These are phyloP conservation scores for Neocatenulostroma microsporum DNA, from an alignment of 2,329 filamentous ascomycete species.

Conservation along the genomic window DNA sequence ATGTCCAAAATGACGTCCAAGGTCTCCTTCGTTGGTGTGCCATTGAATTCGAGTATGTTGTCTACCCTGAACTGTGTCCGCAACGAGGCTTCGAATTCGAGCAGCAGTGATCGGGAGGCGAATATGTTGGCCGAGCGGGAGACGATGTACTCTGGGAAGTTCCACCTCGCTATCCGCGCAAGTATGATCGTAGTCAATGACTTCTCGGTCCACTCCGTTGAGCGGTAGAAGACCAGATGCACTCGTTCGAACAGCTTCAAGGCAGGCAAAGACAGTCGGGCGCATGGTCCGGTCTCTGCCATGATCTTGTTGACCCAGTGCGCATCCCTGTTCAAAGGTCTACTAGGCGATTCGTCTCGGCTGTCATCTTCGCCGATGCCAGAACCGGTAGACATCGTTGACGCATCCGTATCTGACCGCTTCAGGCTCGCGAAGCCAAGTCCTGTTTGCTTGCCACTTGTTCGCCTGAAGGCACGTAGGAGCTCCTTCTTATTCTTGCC, in stretches of 20 bases:
- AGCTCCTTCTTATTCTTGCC: slow-evolving; percentile 84
- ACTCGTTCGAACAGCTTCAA: slow-evolving; percentile 86
- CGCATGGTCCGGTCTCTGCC: slow-evolving; percentile 69
- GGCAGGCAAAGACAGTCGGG: slow-evolving; percentile 64
- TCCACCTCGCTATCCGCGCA: slow-evolving; percentile 76
- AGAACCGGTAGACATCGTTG: slow-evolving; percentile 41
- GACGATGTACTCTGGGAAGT: slow-evolving; percentile 85
- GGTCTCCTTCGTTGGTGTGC: slow-evolving; percentile 56
- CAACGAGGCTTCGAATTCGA: slow-evolving; percentile 86
- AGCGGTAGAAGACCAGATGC: slow-evolving; percentile 91
- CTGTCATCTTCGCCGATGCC: slow-evolving; percentile 20
- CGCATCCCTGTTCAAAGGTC: slow-evolving; percentile 55
- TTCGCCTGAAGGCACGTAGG: slow-evolving; percentile 61
- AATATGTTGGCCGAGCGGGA: slow-evolving; percentile 88
- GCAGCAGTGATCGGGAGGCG: slow-evolving; percentile 59
- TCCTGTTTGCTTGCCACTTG: slow-evolving; percentile 66
- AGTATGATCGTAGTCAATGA: slow-evolving; percentile 91
- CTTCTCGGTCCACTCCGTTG: slow-evolving; percentile 95
- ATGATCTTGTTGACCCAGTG: slow-evolving; percentile 74
- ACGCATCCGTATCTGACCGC: slow-evolving; percentile 54
- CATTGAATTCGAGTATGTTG: slow-evolving; percentile 69
- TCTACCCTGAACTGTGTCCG: slow-evolving; percentile 76
- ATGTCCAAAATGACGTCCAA: slow-evolving; percentile 61
- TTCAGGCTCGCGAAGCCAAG: slow-evolving; percentile 61
- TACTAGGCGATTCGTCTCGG: slow-evolving; percentile 34